Evolutionary conservation across 2,329 filamentous ascomycete genomes (phyloP), one percentile per base, ranked within the genome.

Genomic region (Hymenoscyphus fructigenus): DNA sequence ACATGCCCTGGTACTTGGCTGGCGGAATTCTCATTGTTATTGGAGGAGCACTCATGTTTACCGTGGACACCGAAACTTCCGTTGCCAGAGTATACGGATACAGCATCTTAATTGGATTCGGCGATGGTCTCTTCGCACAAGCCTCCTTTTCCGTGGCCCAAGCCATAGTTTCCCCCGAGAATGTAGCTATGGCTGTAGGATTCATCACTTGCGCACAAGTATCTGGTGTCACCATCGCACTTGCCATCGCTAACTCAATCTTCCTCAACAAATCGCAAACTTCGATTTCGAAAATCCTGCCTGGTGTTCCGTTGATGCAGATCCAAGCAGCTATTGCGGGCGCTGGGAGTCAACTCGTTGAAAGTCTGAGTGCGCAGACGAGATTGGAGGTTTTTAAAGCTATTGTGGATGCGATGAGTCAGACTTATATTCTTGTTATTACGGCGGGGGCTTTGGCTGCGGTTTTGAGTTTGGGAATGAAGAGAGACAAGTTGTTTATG

Each of bases 141-240:
- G 73, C 77, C 0, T 72, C 71, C 20, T 80, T 78, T 68, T 74
- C 76, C 3, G 75, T 80, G 28, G 77, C 75, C 0, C 77, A 78
- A 65, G 75, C 75, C 1, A 73, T 75, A 17, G 78, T 78, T 3
- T 66, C 69, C 0, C 72, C 74, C 1, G 63, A 71, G 0, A 62
- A 75, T 5, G 69, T 79, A 2, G 61, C 76, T 7, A 67, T 70
- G 1, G 76, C 77, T 0, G 75, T 80, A 5, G 77, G 78, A 1
- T 80, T 78, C 68, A 78, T 79, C 56, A 77, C 73, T 10, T 74
- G 74, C 34, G 76, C 75, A 0, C 78, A 79, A 65, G 69, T 79
- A 3, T 69, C 69, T 6, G 77, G 77, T 6, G 71, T 75, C 14
- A 76, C 77, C 0, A 76, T 80, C 65, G 72, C 76, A 0, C 69